phyloP scores from a whole-genome alignment of 176 grass and related monocot species.

The Alloteropsis semialata region DNA sequence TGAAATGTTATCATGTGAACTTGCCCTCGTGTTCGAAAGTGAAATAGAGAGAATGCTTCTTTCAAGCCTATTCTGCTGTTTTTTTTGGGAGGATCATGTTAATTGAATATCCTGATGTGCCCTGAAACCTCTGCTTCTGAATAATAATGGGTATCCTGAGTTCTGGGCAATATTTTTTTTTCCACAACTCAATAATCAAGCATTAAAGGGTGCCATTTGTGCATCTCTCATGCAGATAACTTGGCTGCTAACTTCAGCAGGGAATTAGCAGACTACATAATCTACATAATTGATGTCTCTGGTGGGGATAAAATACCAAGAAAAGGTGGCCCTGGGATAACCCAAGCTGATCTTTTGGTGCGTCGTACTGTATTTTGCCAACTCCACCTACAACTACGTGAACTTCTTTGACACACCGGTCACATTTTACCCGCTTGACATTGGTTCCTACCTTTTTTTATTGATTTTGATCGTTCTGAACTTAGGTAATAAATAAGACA shows the following conservation, averaged over 20 bases:
- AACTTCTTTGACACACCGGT: neutral
- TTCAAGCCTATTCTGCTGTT: neutral
- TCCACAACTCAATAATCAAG: neutral
- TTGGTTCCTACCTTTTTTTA: neutral
- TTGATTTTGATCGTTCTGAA: neutral
- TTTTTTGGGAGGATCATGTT: no score
- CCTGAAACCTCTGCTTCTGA: neutral
- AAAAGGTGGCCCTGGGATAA: constrained; percentile 95
- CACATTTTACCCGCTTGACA: neutral
- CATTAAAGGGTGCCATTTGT: neutral
- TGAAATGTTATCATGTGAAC: no score
- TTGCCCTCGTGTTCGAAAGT: neutral
- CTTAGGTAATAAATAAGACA: constrained; percentile 95
- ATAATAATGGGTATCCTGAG: neutral
- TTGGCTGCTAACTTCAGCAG: constrained; percentile 98
- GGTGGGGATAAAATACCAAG: constrained; percentile 97
- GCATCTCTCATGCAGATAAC: constrained; percentile 68
- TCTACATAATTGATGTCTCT: constrained; percentile 98
- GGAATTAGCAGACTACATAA: constrained; percentile 97
- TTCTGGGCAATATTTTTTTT: neutral
- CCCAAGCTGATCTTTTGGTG: constrained; percentile 91
- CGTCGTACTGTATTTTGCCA: no score
- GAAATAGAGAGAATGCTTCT: neutral
- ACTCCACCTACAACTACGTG: neutral
- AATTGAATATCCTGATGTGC: neutral